Evolutionary conservation across 371 early-diverging fungal genomes (phyloP), one percentile per base, ranked within the genome.

Genomic region (Chytridium lagenaria): DNA sequence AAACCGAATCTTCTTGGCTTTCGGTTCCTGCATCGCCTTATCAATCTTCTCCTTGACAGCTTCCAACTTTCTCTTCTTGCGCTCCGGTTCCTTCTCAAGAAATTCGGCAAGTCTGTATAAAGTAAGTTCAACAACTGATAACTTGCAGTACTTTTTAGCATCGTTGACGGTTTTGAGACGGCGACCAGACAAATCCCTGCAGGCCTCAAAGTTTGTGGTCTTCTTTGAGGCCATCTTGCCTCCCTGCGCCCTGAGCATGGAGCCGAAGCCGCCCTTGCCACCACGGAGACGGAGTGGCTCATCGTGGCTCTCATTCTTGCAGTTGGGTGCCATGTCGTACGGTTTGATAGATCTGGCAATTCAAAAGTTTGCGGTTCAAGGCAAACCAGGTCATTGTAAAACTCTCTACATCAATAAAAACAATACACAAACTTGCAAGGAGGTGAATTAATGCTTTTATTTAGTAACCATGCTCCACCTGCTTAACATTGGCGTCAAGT

Each of bases 241-340:
- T 74, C 98, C 98, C 78, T 96, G 96, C 0, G 96, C 94, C 78
- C 98, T 90, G 73, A 98, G 83, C 90, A 92, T 93, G 71, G 91
- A 92, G 22, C 98, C 98, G 80, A 98, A 98, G 30, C 98, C 98
- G 65, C 98, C 98, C 74, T 98, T 61, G 12, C 61, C 61, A 12
- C 61, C 61, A 5, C 61, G 30, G 19, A 61, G 37, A 2, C 61
- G 61, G 34, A 61, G 61, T 2, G n/a, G 26, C 55, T 52, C 63
- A 61, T 38, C 33, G 3, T 33, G 7, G 12, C 23, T 34, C 33
- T 34, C 63, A 3, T 61, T 34, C 36, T 36, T 10, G 31, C n/a
- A 30, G 57, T 57, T 30, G n/a, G n/a, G n/a, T n/a, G n/a, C n/a
- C n/a, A n/a, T n/a, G n/a, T n/a, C n/a, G n/a, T n/a, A n/a, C n/a